Base-by-base conservation (phyloP, 768 basidiomycete species). In the Leccinum obscurum region DNA sequence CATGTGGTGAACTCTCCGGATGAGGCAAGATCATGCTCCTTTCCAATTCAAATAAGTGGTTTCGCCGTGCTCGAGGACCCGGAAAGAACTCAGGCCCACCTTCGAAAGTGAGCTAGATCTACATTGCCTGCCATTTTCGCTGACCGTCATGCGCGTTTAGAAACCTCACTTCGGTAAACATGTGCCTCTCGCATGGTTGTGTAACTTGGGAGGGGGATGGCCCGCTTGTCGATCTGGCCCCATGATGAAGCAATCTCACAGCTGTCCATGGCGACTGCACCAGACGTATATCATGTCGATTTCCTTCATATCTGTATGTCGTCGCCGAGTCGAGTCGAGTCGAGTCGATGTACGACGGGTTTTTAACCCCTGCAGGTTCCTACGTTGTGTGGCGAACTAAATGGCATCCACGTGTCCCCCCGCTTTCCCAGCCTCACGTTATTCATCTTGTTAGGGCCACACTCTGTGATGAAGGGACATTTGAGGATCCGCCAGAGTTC, bases 131-230 rank as follows among this genome's bases (percentile, higher is more conserved):
- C 0, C 0, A n/a, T 34, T 1, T 26, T 20, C 32, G 34, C 50
- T 56, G 14, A 58, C 22, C 22, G 48, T 6, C 41, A 0, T 5
- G 14, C 2, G 3, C n/a, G 11, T 60, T 3, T 39, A 66, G 64
- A 28, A 57, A 59, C n/a, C 11, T 60, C 6, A 56, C 56, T 24
- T 62, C 76, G 4, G 63, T 77, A n/a, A 70, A 73, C 6, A 69
- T 80, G 34, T 71, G 72, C 32, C 64, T 77, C 13, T 71, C 72
- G 0, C 81, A 80, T 57, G 80, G 80, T 2, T 77, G 78, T 56
- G 66, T 76, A 9, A 72, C 77, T 20, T 55, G 67, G 55, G 59
- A 71, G 3, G 72, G 70, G 14, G 62, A 78, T 9, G 80, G 80
- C 48, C 73, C 70, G 44, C 75, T 78, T 46, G 65, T 79, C 46